These are phyloP conservation scores for Trichoderma simmonsii DNA, from an alignment of 2,329 filamentous ascomycete species.

Conservation along the genomic window DNA sequence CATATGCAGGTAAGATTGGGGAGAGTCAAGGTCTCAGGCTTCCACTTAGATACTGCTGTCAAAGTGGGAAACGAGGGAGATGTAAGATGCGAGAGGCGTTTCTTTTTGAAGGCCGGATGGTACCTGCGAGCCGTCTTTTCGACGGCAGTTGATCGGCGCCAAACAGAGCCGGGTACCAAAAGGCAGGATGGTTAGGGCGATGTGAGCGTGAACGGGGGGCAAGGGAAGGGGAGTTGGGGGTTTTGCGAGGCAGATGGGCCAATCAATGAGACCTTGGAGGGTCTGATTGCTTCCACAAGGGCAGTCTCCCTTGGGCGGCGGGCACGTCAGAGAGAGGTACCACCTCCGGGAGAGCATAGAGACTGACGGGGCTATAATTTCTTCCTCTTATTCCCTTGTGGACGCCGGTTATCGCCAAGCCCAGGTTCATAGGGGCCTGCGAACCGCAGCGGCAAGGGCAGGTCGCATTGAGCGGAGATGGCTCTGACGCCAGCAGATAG, in stretches of 20 bases:
- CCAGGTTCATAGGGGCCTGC: conserved; percentile 2
- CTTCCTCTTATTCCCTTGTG: not conserved
- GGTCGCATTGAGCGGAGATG: conserved; percentile 2
- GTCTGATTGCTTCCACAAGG: conserved; percentile 8
- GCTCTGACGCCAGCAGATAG: conserved; percentile 15
- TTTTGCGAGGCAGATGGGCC: not conserved
- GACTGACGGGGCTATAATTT: not conserved
- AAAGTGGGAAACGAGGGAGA: conserved; percentile 24
- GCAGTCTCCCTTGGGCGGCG: conserved; percentile 19
- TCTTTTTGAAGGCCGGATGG: conserved; percentile 34
- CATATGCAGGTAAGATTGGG: conserved; percentile 27
- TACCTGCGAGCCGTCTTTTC: conserved; percentile 32
- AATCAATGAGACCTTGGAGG: conserved; percentile 11
- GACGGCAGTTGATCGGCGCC: conserved; percentile 19
- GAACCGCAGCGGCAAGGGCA: conserved; percentile 14
- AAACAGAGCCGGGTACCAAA: conserved; percentile 8
- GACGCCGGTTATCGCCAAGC: conserved; percentile 8
- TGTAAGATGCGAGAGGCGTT: conserved; percentile 30
- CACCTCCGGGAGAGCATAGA: not conserved
- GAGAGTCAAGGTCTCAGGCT: conserved; percentile 31
- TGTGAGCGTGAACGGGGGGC: conserved; percentile 1
- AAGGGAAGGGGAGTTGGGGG: conserved; percentile 13
- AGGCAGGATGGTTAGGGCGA: conserved; percentile 14
- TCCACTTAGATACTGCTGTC: conserved; percentile 25
- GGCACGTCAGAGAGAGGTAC: conserved; percentile 20